phyloP scores from a whole-genome alignment of 2,329 filamentous ascomycete genomes.

The Nigrograna mackinnonii region DNA sequence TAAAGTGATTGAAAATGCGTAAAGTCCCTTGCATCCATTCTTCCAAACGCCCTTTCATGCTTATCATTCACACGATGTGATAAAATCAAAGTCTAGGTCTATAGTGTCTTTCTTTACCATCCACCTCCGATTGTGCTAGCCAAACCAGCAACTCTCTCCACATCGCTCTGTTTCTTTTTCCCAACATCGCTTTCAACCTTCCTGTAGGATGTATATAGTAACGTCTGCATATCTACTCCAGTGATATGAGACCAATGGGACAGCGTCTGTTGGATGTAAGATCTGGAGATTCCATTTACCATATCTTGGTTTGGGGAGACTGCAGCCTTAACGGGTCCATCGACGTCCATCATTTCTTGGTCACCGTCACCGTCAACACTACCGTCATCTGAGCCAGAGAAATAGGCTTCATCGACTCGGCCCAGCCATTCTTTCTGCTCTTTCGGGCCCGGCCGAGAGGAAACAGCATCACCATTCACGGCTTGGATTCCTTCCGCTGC shows the following conservation, averaged over 20 bases:
- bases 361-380: slow-evolving; percentile 41
- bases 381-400: slow-evolving; percentile 64
- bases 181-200: slow-evolving; percentile 95
- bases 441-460: slow-evolving; percentile 66
- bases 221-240: slow-evolving; percentile 68
- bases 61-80: no score
- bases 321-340: slow-evolving; percentile 4
- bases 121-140: slow-evolving; percentile 91
- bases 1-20: no score
- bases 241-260: slow-evolving; percentile 76
- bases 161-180: slow-evolving; percentile 64
- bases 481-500: slow-evolving; percentile 32
- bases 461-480: slow-evolving; percentile 29
- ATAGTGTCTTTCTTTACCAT: no score
- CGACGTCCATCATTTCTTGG: slow-evolving; percentile 31
- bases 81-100: no score
- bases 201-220: slow-evolving; percentile 86
- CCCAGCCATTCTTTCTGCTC: slow-evolving; percentile 76
- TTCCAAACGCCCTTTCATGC: no score
- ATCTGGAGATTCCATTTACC: slow-evolving; percentile 68
- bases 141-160: slow-evolving; percentile 83
- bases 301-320: slow-evolving; percentile 16
- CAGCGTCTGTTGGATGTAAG: slow-evolving; percentile 69
- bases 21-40: no score
- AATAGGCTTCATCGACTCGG: slow-evolving; percentile 73